Conservation (phyloP, 768 basidiomycete genomes). For the Auricularia sp. region DNA sequence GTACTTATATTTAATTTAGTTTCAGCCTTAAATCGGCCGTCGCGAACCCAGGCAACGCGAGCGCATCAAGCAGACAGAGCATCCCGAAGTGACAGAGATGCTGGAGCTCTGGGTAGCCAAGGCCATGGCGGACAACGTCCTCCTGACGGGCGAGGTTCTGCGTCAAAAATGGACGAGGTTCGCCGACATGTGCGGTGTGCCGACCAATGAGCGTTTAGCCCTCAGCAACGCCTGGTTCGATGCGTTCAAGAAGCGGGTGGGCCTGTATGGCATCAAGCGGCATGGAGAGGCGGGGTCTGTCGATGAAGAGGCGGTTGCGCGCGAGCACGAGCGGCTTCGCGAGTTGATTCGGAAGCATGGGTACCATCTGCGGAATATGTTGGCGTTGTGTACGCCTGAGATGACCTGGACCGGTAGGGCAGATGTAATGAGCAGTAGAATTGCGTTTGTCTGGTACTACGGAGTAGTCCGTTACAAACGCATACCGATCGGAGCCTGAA, state of each 20-base stretch:
- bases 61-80: slow-evolving; percentile 19
- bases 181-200: slow-evolving; percentile 23
- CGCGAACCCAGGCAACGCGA: slow-evolving; percentile 5
- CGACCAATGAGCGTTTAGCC: slow-evolving; percentile 22
- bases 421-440: too few species aligned
- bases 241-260: not conserved
- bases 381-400: too few species aligned
- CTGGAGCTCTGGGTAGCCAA: slow-evolving; percentile 28
- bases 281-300: not conserved
- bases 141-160: slow-evolving; percentile 27
- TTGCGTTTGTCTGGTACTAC: too few species aligned
- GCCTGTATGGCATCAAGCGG: not conserved
- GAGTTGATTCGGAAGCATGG: not conserved
- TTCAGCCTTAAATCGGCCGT: too few species aligned
- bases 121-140: slow-evolving; percentile 23
- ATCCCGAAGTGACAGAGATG: slow-evolving; percentile 27
- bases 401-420: too few species aligned
- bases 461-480: too few species aligned
- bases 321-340: not conserved
- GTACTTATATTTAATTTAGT: too few species aligned
- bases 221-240: slow-evolving; percentile 26
- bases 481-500: too few species aligned
- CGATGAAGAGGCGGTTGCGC: not conserved
- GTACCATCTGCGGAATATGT: too few species aligned
- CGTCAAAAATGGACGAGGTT: slow-evolving; percentile 26